phyloP scores from a whole-genome alignment of 495 filamentous ascomycete species.

The Xanthoparmelia taractica region DNA sequence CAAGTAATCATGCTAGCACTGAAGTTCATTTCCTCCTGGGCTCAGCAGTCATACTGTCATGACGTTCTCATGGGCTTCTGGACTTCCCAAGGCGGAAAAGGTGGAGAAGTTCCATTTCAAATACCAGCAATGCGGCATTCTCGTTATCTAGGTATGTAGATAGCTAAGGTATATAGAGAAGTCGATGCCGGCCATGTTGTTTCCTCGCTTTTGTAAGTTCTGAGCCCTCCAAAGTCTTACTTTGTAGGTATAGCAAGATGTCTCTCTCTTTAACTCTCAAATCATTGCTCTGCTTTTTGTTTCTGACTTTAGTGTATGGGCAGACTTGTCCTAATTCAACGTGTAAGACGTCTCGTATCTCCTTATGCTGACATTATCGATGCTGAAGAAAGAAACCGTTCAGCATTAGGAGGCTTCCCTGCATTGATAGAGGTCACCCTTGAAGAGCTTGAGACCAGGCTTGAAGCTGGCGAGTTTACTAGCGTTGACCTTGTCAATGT shows the following conservation, averaged over 20 bases:
- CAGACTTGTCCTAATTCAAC: conserved; percentile 17
- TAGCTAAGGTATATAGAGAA: conserved; percentile 6
- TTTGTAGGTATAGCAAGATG: conserved; percentile 3
- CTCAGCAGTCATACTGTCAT: conserved; percentile 9
- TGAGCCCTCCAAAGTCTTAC: neutral
- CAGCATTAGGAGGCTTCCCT: conserved; percentile 28
- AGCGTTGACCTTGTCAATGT: conserved; percentile 53
- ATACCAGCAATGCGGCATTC: conserved; percentile 1
- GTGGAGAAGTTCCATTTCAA: conserved; percentile 3
- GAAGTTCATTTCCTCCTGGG: neutral
- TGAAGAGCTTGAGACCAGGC: conserved; percentile 45
- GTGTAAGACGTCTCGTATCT: neutral
- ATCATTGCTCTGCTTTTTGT: neutral
- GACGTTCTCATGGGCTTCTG: conserved; percentile 11
- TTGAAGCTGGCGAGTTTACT: conserved; percentile 45
- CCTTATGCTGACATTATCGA: neutral
- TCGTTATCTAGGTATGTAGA: conserved; percentile 8
- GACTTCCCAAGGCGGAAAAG: conserved; percentile 11
- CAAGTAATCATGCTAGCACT: neutral
- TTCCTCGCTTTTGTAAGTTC: neutral
- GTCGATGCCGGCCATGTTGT: neutral
- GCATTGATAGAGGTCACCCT: conserved; percentile 43
- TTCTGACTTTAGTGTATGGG: conserved; percentile 9
- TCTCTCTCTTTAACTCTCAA: neutral
- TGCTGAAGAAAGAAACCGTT: neutral